Percentiles rank a stretch among this genome's conserved stretches.
These are phyloP conservation scores for Phytopythium boreale DNA, from an alignment of 352 stramenopile species.

Conservation along the genomic window DNA sequence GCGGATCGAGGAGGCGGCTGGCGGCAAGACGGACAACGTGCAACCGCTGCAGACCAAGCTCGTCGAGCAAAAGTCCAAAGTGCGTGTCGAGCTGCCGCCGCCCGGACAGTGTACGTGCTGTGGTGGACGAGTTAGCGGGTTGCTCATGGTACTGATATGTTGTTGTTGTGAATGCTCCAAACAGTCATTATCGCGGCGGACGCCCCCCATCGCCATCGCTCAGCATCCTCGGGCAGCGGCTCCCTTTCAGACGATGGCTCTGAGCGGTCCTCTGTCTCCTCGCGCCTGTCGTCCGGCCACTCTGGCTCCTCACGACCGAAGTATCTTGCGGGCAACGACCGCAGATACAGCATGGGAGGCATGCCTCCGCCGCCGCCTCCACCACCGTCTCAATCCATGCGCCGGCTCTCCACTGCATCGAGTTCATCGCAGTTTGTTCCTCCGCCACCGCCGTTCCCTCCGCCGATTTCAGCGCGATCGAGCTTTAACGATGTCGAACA, in stretches of 20 bases:
- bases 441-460: conserved; percentile 34
- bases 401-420: conserved; percentile 21
- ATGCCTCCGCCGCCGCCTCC: conserved; percentile 25
- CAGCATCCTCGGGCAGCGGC: conserved; percentile 28
- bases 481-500: conserved; percentile 23
- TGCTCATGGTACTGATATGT: not conserved
- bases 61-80: conserved; percentile 59
- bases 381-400: conserved; percentile 9
- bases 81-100: conserved; percentile 68
- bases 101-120: conserved; percentile 70
- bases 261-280: conserved; percentile 52
- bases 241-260: conserved; percentile 38
- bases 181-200: conserved; percentile 12
- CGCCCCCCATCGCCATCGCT: conserved; percentile 1
- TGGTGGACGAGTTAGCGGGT: too few species aligned
- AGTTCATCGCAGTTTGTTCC: conserved; percentile 33
- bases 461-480: conserved; percentile 22
- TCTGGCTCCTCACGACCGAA: conserved; percentile 28
- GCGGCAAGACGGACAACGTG: conserved; percentile 78
- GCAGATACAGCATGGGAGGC: conserved; percentile 17
- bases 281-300: conserved; percentile 41
- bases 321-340: conserved; percentile 15
- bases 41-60: conserved; percentile 59
- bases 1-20: conserved; percentile 67
- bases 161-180: not conserved